A percentile compares a stretch with the other conserved stretches of the same genome.
Conservation (phyloP, 768 basidiomycete genomes). For the Mycena crocata region DNA sequence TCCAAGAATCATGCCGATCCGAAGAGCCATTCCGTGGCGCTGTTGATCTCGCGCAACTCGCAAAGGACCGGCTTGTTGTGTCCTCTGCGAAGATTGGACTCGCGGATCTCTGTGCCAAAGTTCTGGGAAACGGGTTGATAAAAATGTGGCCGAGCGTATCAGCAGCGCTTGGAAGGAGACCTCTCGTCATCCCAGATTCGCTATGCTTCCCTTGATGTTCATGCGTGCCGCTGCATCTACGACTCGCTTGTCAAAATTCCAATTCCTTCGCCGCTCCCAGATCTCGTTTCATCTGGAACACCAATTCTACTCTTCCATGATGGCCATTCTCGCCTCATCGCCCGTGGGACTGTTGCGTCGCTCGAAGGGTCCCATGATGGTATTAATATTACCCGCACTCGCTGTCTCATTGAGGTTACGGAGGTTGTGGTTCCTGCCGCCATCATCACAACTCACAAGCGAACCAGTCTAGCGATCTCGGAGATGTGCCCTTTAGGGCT, state of each 20-base stretch:
- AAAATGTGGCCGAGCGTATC: no score
- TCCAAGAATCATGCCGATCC: neutral
- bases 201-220: slow-evolving; percentile 1
- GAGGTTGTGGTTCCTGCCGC: slow-evolving; percentile 10
- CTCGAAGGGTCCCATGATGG: neutral
- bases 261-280: neutral
- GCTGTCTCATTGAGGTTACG: slow-evolving; percentile 29
- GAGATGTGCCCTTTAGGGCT: neutral
- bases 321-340: neutral
- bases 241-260: neutral
- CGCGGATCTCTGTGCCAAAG: slow-evolving; percentile 42
- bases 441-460: no score
- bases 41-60: slow-evolving; percentile 15
- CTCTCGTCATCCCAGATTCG: neutral
- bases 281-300: neutral
- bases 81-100: slow-evolving; percentile 38
- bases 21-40: slow-evolving; percentile 7
- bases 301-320: neutral
- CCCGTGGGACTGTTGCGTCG: neutral
- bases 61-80: slow-evolving; percentile 38
- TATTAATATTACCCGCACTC: slow-evolving; percentile 18
- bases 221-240: slow-evolving; percentile 3
- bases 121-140: slow-evolving; percentile 38
- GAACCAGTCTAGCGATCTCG: neutral
- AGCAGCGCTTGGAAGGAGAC: no score